phyloP scores from a whole-genome alignment of 2,329 filamentous ascomycete genomes.

The Botrytis galanthina region DNA sequence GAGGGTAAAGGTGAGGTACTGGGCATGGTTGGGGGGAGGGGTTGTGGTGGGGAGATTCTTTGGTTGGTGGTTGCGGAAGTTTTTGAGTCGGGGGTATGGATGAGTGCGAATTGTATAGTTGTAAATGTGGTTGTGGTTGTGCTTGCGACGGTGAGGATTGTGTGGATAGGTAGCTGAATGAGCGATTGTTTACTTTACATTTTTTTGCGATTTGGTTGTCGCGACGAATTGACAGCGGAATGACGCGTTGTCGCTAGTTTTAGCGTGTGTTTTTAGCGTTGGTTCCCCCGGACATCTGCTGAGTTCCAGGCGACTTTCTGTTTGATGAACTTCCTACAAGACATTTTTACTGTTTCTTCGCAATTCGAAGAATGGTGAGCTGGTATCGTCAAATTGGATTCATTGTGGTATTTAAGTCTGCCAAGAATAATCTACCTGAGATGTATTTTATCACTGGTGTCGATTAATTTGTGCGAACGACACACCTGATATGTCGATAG shows the following conservation, averaged over 20 bases:
- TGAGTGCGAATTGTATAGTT: background rate
- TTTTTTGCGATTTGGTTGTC: constrained; percentile 7
- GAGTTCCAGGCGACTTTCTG: background rate
- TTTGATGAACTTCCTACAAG: background rate
- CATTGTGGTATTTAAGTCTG: background rate
- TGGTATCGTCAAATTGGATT: background rate
- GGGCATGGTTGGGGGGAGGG: background rate
- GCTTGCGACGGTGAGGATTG: background rate
- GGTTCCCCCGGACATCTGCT: background rate
- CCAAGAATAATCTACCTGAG: background rate
- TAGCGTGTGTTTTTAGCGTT: constrained; percentile 1
- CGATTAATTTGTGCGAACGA: background rate
- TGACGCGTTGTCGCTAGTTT: constrained; percentile 3
- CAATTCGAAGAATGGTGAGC: accelerated
- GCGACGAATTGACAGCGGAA: background rate
- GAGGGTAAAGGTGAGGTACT: background rate
- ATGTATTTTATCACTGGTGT: background rate
- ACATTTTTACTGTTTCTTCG: background rate
- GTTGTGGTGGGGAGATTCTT: background rate
- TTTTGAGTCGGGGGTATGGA: background rate
- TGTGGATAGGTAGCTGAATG: background rate
- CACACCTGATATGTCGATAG: background rate
- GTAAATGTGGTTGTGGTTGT: background rate
- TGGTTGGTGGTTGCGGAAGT: background rate
- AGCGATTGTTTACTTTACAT: constrained; percentile 1